Percentiles rank a stretch among this genome's conserved stretches.
Conservation (phyloP, 495 filamentous ascomycete species). For the Cercophora scortea region DNA sequence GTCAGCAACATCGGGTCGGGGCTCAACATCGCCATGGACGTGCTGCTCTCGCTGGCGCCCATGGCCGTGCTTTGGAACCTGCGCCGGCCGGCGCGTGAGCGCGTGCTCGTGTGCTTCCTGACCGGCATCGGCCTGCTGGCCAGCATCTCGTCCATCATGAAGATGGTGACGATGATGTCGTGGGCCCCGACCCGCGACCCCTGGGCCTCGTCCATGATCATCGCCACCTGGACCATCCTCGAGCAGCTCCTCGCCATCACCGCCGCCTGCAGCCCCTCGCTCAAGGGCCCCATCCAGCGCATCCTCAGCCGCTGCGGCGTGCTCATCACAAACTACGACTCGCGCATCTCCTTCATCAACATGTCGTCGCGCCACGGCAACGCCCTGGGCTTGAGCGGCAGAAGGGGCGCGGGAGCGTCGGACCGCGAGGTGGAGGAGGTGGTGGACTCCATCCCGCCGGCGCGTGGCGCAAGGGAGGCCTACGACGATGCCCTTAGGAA, state of each 20-base stretch:
- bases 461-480: no score
- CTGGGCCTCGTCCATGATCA: slow-evolving; percentile 8
- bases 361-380: background rate
- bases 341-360: slow-evolving; percentile 7
- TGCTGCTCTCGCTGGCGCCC: slow-evolving; percentile 9
- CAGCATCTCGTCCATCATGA: slow-evolving; percentile 7
- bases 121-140: slow-evolving; percentile 15
- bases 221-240: slow-evolving; percentile 12
- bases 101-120: slow-evolving; percentile 15
- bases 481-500: no score
- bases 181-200: slow-evolving; percentile 2
- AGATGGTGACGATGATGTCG: slow-evolving; percentile 5
- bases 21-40: slow-evolving; percentile 14
- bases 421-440: no score
- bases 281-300: slow-evolving; percentile 12
- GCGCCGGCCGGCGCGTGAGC: slow-evolving; percentile 11
- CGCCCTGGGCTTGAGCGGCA: no score
- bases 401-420: no score
- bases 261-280: slow-evolving; percentile 15
- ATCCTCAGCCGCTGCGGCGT: slow-evolving; percentile 8
- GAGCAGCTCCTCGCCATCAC: slow-evolving; percentile 13
- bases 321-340: slow-evolving; percentile 1
- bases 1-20: slow-evolving; percentile 6
- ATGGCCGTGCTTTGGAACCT: slow-evolving; percentile 12
- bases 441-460: no score